Conservation (phyloP, 2,329 filamentous ascomycete species). For the Venturia aucupariae region DNA sequence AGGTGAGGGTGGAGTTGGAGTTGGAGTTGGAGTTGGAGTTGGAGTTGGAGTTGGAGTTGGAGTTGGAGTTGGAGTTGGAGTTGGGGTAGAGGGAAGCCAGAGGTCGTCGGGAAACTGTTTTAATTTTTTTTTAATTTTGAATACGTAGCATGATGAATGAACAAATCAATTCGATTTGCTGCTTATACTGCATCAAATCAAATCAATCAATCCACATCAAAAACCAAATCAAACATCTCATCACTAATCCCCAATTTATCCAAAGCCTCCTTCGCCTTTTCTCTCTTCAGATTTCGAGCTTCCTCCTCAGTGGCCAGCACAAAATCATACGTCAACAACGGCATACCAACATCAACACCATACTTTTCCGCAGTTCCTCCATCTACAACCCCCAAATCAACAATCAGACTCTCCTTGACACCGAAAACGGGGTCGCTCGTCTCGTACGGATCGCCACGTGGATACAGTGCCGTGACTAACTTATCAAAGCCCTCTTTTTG, state of each 20-base stretch:
- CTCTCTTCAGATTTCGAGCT: slow-evolving; percentile 55
- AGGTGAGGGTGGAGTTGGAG: no score
- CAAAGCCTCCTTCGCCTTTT: slow-evolving; percentile 59
- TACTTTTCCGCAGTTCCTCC: slow-evolving; percentile 49
- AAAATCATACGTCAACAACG: slow-evolving; percentile 64
- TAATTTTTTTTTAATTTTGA: no score
- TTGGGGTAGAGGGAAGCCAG: no score
- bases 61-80: no score
- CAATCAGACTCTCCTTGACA: slow-evolving; percentile 70
- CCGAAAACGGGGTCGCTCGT: slow-evolving; percentile 79
- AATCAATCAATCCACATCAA: neutral
- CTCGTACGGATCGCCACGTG: slow-evolving; percentile 71
- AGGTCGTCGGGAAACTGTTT: no score
- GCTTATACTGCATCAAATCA: no score
- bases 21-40: no score
- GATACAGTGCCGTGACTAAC: slow-evolving; percentile 74
- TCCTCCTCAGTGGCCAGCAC: slow-evolving; percentile 65
- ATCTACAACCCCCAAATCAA: slow-evolving; percentile 49
- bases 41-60: no score
- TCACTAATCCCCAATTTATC: slow-evolving; percentile 22
- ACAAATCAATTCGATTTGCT: no score
- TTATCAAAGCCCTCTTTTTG: slow-evolving; percentile 69
- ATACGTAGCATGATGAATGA: no score
- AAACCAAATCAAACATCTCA: slow-evolving; percentile 5
- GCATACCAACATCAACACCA: slow-evolving; percentile 52